A percentile compares a stretch with the other conserved stretches of the same genome.
These are phyloP conservation scores for Edaphochlamys debaryana DNA, from an alignment of 139 green algal genomes.

Conservation along the genomic window DNA sequence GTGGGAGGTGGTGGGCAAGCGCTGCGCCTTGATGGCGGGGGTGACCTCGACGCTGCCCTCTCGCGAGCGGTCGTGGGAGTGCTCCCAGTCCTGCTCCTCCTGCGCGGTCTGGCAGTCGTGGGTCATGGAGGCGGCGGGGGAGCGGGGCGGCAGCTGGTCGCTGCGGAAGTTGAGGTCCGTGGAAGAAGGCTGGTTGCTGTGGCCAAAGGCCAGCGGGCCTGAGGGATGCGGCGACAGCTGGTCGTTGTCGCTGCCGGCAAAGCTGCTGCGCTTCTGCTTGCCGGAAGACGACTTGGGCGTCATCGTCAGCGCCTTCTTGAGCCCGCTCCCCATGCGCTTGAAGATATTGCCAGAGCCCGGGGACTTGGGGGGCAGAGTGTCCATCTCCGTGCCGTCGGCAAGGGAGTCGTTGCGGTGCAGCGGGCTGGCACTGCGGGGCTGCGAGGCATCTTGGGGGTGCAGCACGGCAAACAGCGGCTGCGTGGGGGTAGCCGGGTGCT, in stretches of 20 bases:
- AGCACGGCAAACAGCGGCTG: slow-evolving; percentile 6
- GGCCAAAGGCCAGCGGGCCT: not conserved
- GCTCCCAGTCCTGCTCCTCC: not conserved
- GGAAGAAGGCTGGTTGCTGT: slow-evolving; percentile 14
- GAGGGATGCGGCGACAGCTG: slow-evolving; percentile 10
- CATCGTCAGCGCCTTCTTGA: slow-evolving; percentile 10
- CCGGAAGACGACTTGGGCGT: not conserved
- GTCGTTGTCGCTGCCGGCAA: slow-evolving; percentile 6
- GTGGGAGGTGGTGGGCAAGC: not conserved
- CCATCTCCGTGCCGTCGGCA: not conserved
- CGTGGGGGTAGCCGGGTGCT: not conserved
- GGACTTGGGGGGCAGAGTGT: slow-evolving; percentile 6
- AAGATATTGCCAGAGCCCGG: slow-evolving; percentile 2
- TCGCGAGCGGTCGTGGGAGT: not conserved
- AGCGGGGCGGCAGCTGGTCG: slow-evolving; percentile 2
- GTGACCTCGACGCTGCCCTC: not conserved
- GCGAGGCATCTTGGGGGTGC: not conserved
- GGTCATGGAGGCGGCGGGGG: not conserved
- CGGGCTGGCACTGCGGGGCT: too few species aligned
- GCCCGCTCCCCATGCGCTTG: not conserved
- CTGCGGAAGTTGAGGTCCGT: slow-evolving; percentile 20
- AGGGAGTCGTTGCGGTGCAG: too few species aligned
- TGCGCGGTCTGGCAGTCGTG: not conserved
- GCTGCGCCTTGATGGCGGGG: not conserved
- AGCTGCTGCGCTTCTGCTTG: slow-evolving; percentile 9